A percentile compares a stretch with the other conserved stretches of the same genome.
Conservation (phyloP, 257 asterid species). For the Petunia secreta region DNA sequence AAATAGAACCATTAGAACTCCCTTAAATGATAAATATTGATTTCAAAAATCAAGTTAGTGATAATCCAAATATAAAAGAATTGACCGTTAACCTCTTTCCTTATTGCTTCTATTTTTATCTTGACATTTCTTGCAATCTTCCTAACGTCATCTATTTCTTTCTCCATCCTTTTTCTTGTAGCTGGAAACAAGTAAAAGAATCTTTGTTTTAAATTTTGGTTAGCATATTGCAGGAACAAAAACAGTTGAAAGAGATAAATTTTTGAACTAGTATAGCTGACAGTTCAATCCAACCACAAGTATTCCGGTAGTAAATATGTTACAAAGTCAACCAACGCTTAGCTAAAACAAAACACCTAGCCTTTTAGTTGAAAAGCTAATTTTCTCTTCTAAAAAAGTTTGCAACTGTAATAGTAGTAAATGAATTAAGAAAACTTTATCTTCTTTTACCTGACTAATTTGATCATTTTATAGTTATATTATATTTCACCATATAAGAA, state of each 20-base stretch:
- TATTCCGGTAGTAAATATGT: neutral
- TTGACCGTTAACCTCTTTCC: constrained; percentile 57
- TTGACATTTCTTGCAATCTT: constrained; percentile 76
- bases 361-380: neutral
- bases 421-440: neutral
- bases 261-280: too few relatives aligned
- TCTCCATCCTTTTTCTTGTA: constrained; percentile 89
- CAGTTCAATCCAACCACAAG: neutral
- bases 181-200: constrained; percentile 45
- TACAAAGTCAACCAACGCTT: neutral
- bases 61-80: constrained; percentile 20
- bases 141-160: constrained; percentile 82
- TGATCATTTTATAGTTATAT: neutral
- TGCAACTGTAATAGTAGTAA: too few relatives aligned
- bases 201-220: neutral
- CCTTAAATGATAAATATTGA: neutral
- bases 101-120: constrained; percentile 64
- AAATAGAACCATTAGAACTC: constrained; percentile 25
- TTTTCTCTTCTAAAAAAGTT: neutral
- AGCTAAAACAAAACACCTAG: neutral
- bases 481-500: neutral
- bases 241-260: too few relatives aligned
- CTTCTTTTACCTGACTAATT: neutral
- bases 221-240: too few relatives aligned
- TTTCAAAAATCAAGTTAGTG: neutral